Base-by-base conservation (phyloP, 768 basidiomycete species). In the Panaeolus cyanescens region DNA sequence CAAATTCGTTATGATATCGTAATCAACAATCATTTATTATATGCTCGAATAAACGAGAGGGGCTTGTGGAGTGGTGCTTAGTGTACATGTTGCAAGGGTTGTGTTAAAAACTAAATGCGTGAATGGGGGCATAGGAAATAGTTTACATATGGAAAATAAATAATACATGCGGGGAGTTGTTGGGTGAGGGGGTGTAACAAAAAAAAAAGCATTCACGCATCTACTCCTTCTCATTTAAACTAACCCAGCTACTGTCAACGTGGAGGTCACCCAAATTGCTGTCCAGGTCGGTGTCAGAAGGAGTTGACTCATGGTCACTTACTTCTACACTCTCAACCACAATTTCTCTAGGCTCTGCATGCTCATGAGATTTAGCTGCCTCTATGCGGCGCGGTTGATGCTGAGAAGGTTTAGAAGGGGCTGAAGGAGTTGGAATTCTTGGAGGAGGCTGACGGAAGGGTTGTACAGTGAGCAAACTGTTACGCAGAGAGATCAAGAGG, bases 191-290 rank as follows among this genome's bases (percentile, higher is more conserved):
- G n/a, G n/a, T n/a, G n/a, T n/a, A n/a, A n/a, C 3, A 3, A n/a
- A 17, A n/a, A 2, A 39, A n/a, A 17, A 17, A 15, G 17, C 37
- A 39, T 3, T 4, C 3, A 7, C 17, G 37, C 3, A 12, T 39
- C 15, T 50, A 30, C 7, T 50, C 37, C 39, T 64, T 66, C 53
- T 66, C 70, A 58, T 80, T 74, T 68, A 92, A 74, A 70, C 85
- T 91, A 56, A 93, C 76, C 91, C 91, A 93, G 64, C 89, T 91
- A 50, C 72, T 75, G 54, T 84, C 84, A 28, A 84, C 84, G 13
- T 28, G 45, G 12, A 78, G 75, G 64, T 85, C 85, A 2, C 81
- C 82, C 15, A 75, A 71, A 67, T 83, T 87, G 66, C 88, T 88
- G 72, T 91, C 90, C 10, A 84, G 79, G 60, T 92, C 91, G 5